These are phyloP conservation scores for Phytophthora lateralis DNA, from an alignment of 352 stramenopile genomes.

Conservation along the genomic window DNA sequence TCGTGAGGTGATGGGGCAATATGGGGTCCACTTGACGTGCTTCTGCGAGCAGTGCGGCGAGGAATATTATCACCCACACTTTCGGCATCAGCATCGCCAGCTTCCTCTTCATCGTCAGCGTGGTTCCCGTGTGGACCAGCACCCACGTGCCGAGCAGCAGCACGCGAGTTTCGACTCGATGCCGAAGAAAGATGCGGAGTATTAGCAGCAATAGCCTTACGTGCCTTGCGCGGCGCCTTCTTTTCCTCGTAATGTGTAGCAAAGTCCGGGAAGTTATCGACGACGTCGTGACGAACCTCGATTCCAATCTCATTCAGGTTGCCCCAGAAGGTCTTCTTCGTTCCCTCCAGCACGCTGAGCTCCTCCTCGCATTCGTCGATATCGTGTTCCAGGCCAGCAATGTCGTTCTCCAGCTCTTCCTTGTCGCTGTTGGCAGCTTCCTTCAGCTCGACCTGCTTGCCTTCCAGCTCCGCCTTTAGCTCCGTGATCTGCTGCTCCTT, in stretches of 20 bases:
- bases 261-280: slow-evolving; percentile 60
- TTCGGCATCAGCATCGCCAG: slow-evolving; percentile 24
- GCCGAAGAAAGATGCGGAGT: slow-evolving; percentile 10
- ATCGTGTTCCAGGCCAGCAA: slow-evolving; percentile 65
- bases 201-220: slow-evolving; percentile 15
- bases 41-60: slow-evolving; percentile 36
- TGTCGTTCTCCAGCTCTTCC: slow-evolving; percentile 58
- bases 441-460: slow-evolving; percentile 52
- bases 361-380: slow-evolving; percentile 58
- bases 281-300: slow-evolving; percentile 53
- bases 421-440: slow-evolving; percentile 30
- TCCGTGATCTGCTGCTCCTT: slow-evolving; percentile 56
- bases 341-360: slow-evolving; percentile 42
- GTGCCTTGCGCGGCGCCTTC: slow-evolving; percentile 42
- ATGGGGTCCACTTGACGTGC: slow-evolving; percentile 35
- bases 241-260: slow-evolving; percentile 53
- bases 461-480: slow-evolving; percentile 37
- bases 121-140: slow-evolving; percentile 18
- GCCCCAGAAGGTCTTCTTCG: slow-evolving; percentile 62
- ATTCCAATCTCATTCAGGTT: slow-evolving; percentile 75
- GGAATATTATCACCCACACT: slow-evolving; percentile 18
- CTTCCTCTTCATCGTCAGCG: slow-evolving; percentile 20
- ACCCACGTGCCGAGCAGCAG: slow-evolving; percentile 13
- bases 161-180: slow-evolving; percentile 24
- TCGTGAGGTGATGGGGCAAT: slow-evolving; percentile 22